phyloP scores from a whole-genome alignment of 163 green algal species.

The Scenedesmus sp. region DNA sequence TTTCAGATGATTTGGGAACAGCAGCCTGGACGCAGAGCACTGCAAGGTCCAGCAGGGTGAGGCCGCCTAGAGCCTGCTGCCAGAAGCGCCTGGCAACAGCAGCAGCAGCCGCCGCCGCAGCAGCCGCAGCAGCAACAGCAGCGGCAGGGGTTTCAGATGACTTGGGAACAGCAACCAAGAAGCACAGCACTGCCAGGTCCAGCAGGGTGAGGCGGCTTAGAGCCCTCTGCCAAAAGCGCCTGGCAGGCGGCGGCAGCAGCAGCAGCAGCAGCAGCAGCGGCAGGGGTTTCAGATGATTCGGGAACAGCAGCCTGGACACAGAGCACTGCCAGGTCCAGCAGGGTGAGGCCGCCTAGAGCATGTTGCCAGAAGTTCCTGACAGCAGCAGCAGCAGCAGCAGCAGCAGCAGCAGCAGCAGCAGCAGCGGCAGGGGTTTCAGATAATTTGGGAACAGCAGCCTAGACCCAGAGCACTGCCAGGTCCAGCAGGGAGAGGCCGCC shows the following conservation, averaged over 20 bases:
- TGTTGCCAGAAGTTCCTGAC: too few species aligned
- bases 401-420: too few species aligned
- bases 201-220: not conserved
- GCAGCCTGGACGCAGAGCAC: not conserved
- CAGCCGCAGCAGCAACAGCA: too few species aligned
- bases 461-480: not conserved
- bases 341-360: too few species aligned
- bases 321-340: too few species aligned
- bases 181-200: not conserved
- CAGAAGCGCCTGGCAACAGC: too few species aligned
- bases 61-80: too few species aligned
- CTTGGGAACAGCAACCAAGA: not conserved
- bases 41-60: too few species aligned
- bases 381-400: too few species aligned
- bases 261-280: conserved; percentile 8
- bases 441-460: not conserved
- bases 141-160: too few species aligned
- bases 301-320: not conserved
- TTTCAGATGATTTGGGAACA: not conserved
- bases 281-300: not conserved
- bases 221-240: not conserved
- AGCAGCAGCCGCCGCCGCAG: too few species aligned
- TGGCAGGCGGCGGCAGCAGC: not conserved
- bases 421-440: not conserved
- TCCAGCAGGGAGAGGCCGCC: too few species aligned